Evolutionary conservation across 306 rosid genomes (phyloP), one percentile per base, ranked within the genome.

Genomic region (Quercus berberidifolia): DNA sequence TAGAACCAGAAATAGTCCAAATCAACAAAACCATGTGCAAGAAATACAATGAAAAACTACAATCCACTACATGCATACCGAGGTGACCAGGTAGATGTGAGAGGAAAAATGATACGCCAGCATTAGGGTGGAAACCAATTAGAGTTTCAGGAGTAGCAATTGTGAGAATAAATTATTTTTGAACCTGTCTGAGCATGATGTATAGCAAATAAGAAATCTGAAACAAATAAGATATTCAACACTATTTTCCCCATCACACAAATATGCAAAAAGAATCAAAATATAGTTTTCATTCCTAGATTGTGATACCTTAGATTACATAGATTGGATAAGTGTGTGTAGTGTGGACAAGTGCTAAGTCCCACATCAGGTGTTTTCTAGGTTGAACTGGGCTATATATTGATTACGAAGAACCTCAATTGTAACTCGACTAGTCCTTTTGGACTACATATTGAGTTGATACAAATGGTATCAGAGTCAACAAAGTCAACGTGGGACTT

Each of bases 111-210:
- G 99, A 95, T 58, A 96, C 97, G 65, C 90, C 98, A 64, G 97
- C 99, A 88, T 95, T 97, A 55, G 98, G 96, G 83, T 95, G 98
- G 86, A 92, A 95, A 84, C 99, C 99, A 77, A 95, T 95, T 49
- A 84, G 82, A 82, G 97, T 90, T 89, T 95, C 98, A 84, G 96
- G 96, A 65, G 97, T 92, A 71, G 98, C 97, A 72, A 80, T 69
- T 59, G 58, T 31, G 25, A 75, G 75, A 63, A 78, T 55, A 74
- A 79, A 33, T 77, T 81, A 71, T 74, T 70, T 54, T 26, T 33
- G 57, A 80, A 69, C 74, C 3, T 65, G 10, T 65, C 1, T 7
- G 33, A 58, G 4, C 30, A 58, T 21, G 25, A 58, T 1, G 23
- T 65, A 65, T 10, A 31, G 31, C 23, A 31, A 31, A 31, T 31